Evolutionary conservation across 1,139 yeast species (phyloP), one percentile per base, ranked within the genome.

Genomic region (Yamadazyma dushanensis): DNA sequence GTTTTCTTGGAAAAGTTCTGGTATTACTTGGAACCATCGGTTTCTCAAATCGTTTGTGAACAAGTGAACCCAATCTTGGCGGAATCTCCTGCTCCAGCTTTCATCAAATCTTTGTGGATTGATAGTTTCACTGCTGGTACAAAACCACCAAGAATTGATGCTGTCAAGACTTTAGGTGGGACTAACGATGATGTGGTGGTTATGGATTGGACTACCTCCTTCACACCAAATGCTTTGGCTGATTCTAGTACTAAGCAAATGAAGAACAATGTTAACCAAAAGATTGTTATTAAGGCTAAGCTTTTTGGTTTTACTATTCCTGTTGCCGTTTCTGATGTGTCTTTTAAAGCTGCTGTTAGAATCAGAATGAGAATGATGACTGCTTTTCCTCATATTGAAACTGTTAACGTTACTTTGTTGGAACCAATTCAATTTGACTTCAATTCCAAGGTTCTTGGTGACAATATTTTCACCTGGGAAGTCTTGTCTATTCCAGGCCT

Each of bases 121-220:
- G 95, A 87, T 56, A 77, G 87, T 41, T 83, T 92, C 54, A 90
- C 97, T 8, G 77, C 85, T 13, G 98, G 98, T 45, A 83, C 96
- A 7, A 92, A 92, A 62, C 96, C 98, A 8, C 96, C 96, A 24
- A 77, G 98, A 59, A 72, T 92, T 42, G 97, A 92, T 54, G 73
- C 74, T 44, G 97, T 90, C 17, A 86, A 92, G 55, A 87, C 97
- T 2, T 76, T 89, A 51, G 84, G 82, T 32, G 88, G 92, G 42
- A 90, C 97, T 16, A 83, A 80, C 20, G 86, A 85, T 43, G 97
- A 90, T 54, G 83, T 92, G 39, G 95, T 90, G 11, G 96, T 92
- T 34, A 89, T 94, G 96, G 95, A 92, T 67, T 92, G 96, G 96
- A 81, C 83, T 35, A 68, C 84, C 37, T 81, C 96, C 1, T 87